Evolutionary conservation across 768 basidiomycete species (phyloP).

Genomic region (Boletellus sp.): DNA sequence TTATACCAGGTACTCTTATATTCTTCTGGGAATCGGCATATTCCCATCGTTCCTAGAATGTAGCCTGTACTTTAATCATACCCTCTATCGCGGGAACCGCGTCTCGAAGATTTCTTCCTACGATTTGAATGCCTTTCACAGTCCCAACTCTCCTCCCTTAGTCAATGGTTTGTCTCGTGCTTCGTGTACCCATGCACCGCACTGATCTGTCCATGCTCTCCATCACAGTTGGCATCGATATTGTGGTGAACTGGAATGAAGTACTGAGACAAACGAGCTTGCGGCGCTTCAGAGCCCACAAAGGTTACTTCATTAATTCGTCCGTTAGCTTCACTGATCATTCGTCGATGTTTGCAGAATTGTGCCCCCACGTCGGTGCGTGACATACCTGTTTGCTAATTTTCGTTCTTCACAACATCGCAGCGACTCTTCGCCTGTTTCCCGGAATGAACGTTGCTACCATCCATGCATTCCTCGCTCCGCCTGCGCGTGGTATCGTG

Average conservation of each 20-base stretch:
- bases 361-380: constrained; percentile 80
- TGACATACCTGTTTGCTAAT: constrained; percentile 7
- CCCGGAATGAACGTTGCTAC: constrained; percentile 80
- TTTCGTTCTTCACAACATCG: constrained; percentile 15
- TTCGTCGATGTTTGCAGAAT: constrained; percentile 42
- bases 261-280: constrained; percentile 80
- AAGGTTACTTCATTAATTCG: constrained; percentile 40
- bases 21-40: not conserved
- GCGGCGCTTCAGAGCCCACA: constrained; percentile 77
- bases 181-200: not conserved
- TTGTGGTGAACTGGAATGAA: constrained; percentile 84
- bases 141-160: constrained; percentile 79
- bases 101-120: constrained; percentile 80
- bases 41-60: constrained; percentile 51
- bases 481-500: constrained; percentile 76
- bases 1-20: constrained; percentile 69
- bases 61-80: constrained; percentile 87
- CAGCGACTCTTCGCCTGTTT: constrained; percentile 80
- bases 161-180: constrained; percentile 56
- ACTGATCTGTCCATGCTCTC: constrained; percentile 5
- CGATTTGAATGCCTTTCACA: constrained; percentile 79
- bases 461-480: constrained; percentile 69
- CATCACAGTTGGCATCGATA: constrained; percentile 77
- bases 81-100: constrained; percentile 80
- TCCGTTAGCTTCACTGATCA: constrained; percentile 9